A percentile compares a stretch with the other conserved stretches of the same genome.
These are phyloP conservation scores for Wickerhamomyces ciferrii DNA, from an alignment of 805 yeast genomes.

Conservation along the genomic window DNA sequence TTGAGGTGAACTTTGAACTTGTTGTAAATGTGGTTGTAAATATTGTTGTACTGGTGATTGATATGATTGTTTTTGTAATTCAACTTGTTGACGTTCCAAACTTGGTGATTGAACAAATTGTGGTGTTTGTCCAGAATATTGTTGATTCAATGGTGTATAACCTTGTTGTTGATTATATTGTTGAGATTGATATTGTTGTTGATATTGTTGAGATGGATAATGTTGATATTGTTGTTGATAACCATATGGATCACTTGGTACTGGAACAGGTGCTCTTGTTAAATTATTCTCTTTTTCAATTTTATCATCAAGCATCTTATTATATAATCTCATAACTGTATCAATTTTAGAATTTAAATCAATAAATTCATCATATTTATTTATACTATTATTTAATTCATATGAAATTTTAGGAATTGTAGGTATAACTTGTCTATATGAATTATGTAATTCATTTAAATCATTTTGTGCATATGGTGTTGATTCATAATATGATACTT, in stretches of 20 bases:
- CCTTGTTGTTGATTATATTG: slow-evolving; percentile 8
- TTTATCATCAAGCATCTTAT: slow-evolving; percentile 60
- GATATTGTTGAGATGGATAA: neutral
- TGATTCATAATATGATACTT: slow-evolving; percentile 39
- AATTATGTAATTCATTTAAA: slow-evolving; percentile 47
- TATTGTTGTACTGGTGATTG: neutral
- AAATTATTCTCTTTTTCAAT: slow-evolving; percentile 28
- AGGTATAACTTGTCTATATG: slow-evolving; percentile 53
- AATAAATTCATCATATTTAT: slow-evolving; percentile 59
- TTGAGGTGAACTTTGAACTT: neutral
- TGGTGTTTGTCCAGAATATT: neutral
- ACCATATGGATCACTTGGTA: slow-evolving; percentile 13
- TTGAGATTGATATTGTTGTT: slow-evolving; percentile 1
- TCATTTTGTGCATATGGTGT: slow-evolving; percentile 9
- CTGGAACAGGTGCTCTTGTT: slow-evolving; percentile 1
- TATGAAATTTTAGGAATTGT: slow-evolving; percentile 67
- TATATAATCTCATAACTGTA: slow-evolving; percentile 72
- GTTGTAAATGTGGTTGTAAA: too few species aligned
- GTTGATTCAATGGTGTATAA: neutral
- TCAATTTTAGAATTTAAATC: slow-evolving; percentile 77
- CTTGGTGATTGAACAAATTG: neutral
- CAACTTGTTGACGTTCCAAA: neutral
- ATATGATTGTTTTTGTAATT: neutral
- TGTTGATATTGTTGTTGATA: slow-evolving; percentile 2
- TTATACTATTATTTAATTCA: slow-evolving; percentile 50